Evolutionary conservation across 2,329 filamentous ascomycete genomes (phyloP), one percentile per base, ranked within the genome.

Genomic region (Furcasterigmium sp.): DNA sequence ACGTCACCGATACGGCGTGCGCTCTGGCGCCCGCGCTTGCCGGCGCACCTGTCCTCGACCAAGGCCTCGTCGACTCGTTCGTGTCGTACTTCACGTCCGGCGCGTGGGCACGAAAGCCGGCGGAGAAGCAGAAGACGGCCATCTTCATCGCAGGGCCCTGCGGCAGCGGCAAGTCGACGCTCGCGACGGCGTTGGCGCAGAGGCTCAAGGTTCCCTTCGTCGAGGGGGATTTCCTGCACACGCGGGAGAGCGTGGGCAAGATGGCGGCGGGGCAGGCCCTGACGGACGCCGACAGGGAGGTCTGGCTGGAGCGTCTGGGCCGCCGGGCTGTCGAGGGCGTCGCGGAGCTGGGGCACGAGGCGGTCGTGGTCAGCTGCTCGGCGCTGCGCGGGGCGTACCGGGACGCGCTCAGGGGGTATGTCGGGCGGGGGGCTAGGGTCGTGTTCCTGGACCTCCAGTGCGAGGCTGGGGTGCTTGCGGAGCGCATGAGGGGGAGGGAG

Each of bases 21-120:
- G 64, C 68, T 30, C 62, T 71, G 25, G 76, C 74, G 0, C 51
- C 59, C 57, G 68, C 58, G 63, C 68, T 58, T 59, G 73, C 48
- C 44, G 62, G 47, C 53, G 61, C 58, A 35, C 63, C 53, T 3
- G 50, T 54, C 8, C 44, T 64, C 44, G 68, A 57, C 23, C 53
- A 54, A 29, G 45, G 46, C 6, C 49, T 60, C 1, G 60, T 63
- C 19, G 47, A 57, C 50, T 73, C 69, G 51, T 75, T 69, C 51
- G 51, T 62, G 5, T 7, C 26, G 3, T 56, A 57, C 30, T 61
- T 62, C 47, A 43, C 57, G 46, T 59, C 56, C 20, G 65, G 63
- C 30, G 56, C 62, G 4, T 72, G 69, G 69, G 17, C 13, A 9
- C 23, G n/a, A n/a, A 50, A 50, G 25, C 53, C 70, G 4, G 68